These are phyloP conservation scores for Boletus sp. DNA, from an alignment of 1,284 basidiomycete species.

Conservation along the genomic window DNA sequence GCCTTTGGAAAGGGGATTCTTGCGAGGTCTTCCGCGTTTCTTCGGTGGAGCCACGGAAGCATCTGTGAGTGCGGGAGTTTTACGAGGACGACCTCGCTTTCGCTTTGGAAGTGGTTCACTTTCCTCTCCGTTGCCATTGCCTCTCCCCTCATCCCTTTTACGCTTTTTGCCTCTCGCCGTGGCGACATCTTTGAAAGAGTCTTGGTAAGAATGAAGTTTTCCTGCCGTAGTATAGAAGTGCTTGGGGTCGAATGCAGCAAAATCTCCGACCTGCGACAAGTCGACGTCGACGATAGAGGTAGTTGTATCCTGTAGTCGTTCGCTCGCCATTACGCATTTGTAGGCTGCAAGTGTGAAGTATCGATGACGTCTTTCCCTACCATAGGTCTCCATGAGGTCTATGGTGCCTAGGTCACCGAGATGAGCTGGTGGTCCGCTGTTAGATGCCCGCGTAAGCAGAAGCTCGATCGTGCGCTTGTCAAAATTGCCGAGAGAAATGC, in stretches of 20 bases:
- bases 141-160: slow-evolving; percentile 20
- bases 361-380: slow-evolving; percentile 75
- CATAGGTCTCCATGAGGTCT: slow-evolving; percentile 68
- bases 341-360: slow-evolving; percentile 71
- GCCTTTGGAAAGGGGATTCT: slow-evolving; percentile 16
- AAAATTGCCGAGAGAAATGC: slow-evolving; percentile 58
- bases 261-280: slow-evolving; percentile 50
- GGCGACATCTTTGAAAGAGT: slow-evolving; percentile 40
- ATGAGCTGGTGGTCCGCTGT: slow-evolving; percentile 59
- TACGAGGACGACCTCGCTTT: slow-evolving; percentile 38
- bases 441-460: slow-evolving; percentile 65
- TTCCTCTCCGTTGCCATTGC: slow-evolving; percentile 22
- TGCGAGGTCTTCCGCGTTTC: slow-evolving; percentile 37
- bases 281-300: slow-evolving; percentile 44
- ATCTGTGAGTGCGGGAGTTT: slow-evolving; percentile 17
- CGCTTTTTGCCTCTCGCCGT: slow-evolving; percentile 30
- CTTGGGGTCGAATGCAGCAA: slow-evolving; percentile 38
- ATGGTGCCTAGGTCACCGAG: slow-evolving; percentile 65
- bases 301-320: slow-evolving; percentile 51
- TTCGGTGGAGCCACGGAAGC: slow-evolving; percentile 11
- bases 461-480: slow-evolving; percentile 77
- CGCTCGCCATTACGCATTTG: slow-evolving; percentile 49
- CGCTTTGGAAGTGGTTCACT: slow-evolving; percentile 33
- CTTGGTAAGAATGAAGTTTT: slow-evolving; percentile 45
- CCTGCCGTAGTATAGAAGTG: slow-evolving; percentile 52